These are phyloP conservation scores for Leishmania tropica DNA, from an alignment of 208 protist species.

Conservation along the genomic window DNA sequence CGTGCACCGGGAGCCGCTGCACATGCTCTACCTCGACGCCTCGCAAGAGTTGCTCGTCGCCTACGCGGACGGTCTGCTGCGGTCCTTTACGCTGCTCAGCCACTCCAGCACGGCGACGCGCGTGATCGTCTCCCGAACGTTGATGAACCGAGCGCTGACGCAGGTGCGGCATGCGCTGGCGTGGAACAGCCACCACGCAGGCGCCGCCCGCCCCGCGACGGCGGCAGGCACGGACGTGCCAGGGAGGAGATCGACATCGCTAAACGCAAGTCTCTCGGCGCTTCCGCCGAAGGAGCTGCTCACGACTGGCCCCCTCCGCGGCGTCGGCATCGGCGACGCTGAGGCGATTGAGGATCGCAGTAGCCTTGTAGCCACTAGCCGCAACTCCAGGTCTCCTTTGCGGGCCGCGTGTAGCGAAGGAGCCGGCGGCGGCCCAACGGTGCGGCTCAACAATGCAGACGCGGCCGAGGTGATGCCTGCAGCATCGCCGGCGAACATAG, in stretches of 20 bases:
- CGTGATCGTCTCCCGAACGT: constrained; percentile 69
- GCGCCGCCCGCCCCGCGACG: neutral
- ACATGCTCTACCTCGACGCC: constrained; percentile 55
- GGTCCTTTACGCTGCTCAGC: constrained; percentile 66
- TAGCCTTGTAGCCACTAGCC: neutral
- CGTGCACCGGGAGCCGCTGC: constrained; percentile 60
- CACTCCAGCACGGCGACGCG: constrained; percentile 55
- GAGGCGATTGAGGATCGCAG: neutral
- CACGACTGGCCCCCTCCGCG: neutral
- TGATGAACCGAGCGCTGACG: constrained; percentile 42
- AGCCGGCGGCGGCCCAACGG: constrained; percentile 2
- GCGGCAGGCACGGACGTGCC: neutral
- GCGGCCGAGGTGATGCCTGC: neutral
- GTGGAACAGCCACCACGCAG: neutral
- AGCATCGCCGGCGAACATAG: neutral
- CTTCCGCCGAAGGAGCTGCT: neutral
- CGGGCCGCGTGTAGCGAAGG: neutral
- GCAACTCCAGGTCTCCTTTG: neutral
- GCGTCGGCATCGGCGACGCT: neutral
- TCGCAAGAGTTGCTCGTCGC: constrained; percentile 69
- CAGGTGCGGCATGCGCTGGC: constrained; percentile 15
- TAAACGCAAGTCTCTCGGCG: neutral
- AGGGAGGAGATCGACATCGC: neutral
- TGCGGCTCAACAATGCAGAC: neutral
- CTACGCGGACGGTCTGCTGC: constrained; percentile 77